Conservation (phyloP, 2,329 filamentous ascomycete species). For the Penicillium sumatraense region DNA sequence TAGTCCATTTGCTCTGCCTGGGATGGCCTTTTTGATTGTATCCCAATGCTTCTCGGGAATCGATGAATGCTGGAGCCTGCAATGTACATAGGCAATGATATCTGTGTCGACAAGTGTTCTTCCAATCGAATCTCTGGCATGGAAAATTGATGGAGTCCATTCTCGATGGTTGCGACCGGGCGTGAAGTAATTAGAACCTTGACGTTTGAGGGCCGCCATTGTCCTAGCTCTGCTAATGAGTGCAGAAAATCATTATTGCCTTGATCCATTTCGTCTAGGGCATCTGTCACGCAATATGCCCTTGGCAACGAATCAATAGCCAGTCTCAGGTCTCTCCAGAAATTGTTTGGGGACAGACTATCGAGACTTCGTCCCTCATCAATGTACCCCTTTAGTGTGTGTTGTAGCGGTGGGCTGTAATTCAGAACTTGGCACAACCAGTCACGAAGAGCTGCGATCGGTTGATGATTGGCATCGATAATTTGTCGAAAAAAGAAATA, state of each 20-base stretch:
- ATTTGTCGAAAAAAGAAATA: conserved; percentile 33
- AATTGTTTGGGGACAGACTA: conserved; percentile 10
- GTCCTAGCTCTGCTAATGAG: conserved; percentile 38
- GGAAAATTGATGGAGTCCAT: background rate
- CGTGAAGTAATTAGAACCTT: conserved; percentile 54
- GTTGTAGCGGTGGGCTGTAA: conserved; percentile 14
- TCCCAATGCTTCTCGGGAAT: conserved; percentile 11
- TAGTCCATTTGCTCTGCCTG: conserved; percentile 21
- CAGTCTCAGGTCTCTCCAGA: conserved; percentile 15
- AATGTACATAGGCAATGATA: conserved; percentile 21
- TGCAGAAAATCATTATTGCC: conserved; percentile 43
- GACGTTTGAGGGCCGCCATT: conserved; percentile 36
- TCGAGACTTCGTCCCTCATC: background rate
- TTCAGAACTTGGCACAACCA: conserved; percentile 22
- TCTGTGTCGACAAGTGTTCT: conserved; percentile 12
- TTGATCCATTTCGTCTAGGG: conserved; percentile 55
- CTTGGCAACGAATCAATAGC: conserved; percentile 11
- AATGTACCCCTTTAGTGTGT: conserved; percentile 3
- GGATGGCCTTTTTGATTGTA: conserved; percentile 16
- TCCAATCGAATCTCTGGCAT: conserved; percentile 16
- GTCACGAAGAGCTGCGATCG: conserved; percentile 21
- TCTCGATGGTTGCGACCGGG: conserved; percentile 25
- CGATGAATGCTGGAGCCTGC: conserved; percentile 13
- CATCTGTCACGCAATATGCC: conserved; percentile 50
- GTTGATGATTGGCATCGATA: conserved; percentile 24